Evolutionary conservation across 2,329 filamentous ascomycete species (phyloP).

Genomic region (Hymenoscyphus albidus): DNA sequence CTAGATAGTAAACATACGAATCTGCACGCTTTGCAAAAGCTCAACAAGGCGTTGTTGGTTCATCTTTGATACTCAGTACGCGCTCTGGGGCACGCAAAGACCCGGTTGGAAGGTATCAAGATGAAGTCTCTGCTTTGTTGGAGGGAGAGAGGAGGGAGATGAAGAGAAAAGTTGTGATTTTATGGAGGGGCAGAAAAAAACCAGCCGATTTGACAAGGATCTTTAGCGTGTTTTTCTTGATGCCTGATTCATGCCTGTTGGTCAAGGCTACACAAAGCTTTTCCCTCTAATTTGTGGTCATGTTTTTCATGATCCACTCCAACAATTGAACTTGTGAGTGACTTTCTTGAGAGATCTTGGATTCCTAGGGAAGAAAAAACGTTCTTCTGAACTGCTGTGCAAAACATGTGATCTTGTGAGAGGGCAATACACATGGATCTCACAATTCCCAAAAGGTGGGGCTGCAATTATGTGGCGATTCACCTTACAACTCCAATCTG

Average conservation of each 20-base stretch:
- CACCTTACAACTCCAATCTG: not conserved
- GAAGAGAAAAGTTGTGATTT: not conserved
- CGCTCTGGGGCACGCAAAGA: constrained; percentile 1
- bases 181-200: not conserved
- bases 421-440: not conserved
- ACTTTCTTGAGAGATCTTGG: not conserved
- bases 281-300: not conserved
- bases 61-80: constrained; percentile 47
- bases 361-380: not conserved
- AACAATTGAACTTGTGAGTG: no score
- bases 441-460: no score
- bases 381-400: not conserved
- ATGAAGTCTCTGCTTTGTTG: constrained; percentile 3
- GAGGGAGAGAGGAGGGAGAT: not conserved
- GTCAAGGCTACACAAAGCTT: not conserved
- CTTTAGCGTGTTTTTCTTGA: not conserved
- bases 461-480: not conserved
- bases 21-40: constrained; percentile 82
- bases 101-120: not conserved
- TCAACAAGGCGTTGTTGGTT: constrained; percentile 79
- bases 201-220: not conserved
- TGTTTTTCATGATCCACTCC: not conserved
- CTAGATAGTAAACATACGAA: constrained; percentile 58
- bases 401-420: not conserved
- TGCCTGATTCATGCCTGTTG: not conserved